These are phyloP conservation scores for Carnegiea gigantea DNA, from an alignment of 179 eudicot species.

Conservation along the genomic window DNA sequence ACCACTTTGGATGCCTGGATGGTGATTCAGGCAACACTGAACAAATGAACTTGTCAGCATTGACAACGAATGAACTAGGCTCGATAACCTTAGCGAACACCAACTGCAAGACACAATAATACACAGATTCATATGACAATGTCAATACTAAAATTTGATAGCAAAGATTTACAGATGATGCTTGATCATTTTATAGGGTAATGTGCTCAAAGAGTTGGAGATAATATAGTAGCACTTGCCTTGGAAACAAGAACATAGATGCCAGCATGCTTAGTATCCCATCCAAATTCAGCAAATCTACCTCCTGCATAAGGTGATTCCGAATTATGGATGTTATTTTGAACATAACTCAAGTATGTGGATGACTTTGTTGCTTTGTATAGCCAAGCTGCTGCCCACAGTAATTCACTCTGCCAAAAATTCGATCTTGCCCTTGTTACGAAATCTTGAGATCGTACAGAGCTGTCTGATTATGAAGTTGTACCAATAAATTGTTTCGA, in stretches of 20 bases:
- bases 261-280: constrained; percentile 73
- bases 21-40: constrained; percentile 64
- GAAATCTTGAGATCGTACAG: neutral
- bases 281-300: constrained; percentile 58
- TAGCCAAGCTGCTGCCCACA: constrained; percentile 82
- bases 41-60: constrained; percentile 56
- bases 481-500: neutral
- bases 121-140: too few species aligned
- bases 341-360: constrained; percentile 43
- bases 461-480: neutral
- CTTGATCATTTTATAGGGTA: too few species aligned
- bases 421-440: neutral
- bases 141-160: too few species aligned
- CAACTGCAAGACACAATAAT: constrained; percentile 28
- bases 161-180: constrained; percentile 3
- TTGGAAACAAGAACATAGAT: constrained; percentile 57
- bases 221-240: constrained; percentile 27
- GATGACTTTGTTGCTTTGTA: constrained; percentile 48
- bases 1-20: constrained; percentile 35
- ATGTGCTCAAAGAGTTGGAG: too few species aligned
- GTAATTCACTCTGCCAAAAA: constrained; percentile 54
- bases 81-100: constrained; percentile 24
- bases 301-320: constrained; percentile 29
- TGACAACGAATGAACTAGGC: constrained; percentile 32
- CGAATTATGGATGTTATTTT: constrained; percentile 29